These are phyloP conservation scores for Rhododendron henanense DNA, from an alignment of 148 eudicot species.

Conservation along the genomic window DNA sequence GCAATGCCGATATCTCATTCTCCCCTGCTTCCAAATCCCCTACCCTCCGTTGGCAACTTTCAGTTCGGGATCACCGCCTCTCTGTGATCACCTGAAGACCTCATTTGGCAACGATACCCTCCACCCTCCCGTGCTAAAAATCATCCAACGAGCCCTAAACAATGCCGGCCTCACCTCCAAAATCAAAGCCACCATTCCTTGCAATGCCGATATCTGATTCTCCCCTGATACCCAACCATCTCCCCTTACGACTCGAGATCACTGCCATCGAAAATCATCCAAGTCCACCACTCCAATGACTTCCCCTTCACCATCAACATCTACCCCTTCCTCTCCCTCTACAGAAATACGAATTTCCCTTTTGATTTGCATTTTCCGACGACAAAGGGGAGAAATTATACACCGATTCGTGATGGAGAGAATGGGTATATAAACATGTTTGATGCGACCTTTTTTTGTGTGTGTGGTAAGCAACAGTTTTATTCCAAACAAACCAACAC, in stretches of 20 bases:
- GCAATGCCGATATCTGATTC: constrained; percentile 82
- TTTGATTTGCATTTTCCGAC: constrained; percentile 79
- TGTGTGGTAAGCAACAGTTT: neutral
- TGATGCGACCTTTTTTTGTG: constrained; percentile 46
- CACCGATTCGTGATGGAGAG: constrained; percentile 48
- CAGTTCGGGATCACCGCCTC: no score
- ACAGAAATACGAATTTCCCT: constrained; percentile 70
- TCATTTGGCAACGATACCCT: constrained; percentile 22
- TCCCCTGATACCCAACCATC: constrained; percentile 75
- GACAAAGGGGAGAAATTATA: constrained; percentile 30
- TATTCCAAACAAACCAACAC: no score
- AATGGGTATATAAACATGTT: constrained; percentile 67
- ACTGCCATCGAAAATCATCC: constrained; percentile 53
- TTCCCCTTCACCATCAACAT: constrained; percentile 92
- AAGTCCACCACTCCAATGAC: constrained; percentile 47
- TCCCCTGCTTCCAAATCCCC: constrained; percentile 38
- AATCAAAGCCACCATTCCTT: constrained; percentile 75
- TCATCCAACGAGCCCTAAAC: constrained; percentile 47
- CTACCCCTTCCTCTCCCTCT: constrained; percentile 88
- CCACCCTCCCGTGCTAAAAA: constrained; percentile 68
- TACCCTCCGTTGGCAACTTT: no score
- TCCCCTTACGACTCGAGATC: constrained; percentile 80
- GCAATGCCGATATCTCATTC: constrained; percentile 81
- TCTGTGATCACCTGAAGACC: no score
- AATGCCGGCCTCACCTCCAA: constrained; percentile 52